Base-by-base conservation (phyloP, 768 basidiomycete species). In the Phallus indusiatus region DNA sequence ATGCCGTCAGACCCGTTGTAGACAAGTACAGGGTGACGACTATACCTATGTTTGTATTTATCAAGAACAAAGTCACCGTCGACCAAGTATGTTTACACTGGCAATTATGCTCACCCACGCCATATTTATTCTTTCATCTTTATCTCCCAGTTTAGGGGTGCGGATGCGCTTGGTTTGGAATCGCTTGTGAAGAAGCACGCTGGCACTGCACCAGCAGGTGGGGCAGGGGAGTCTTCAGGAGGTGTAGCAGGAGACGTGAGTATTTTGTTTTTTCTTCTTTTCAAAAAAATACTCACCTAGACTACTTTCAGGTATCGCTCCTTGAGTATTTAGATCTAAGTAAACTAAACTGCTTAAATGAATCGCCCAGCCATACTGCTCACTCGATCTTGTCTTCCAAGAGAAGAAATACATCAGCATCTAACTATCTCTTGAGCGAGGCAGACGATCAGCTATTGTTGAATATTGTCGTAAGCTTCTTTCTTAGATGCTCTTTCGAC, bases 291-390 rank as follows among this genome's bases (percentile, higher is more conserved):
- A 36, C 33, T 59, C 10, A 24, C 22, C 2, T 28, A 28, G 28
- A 28, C 7, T 51, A 17, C 22, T 34, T 48, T 59, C 57, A 83
- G 81, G 71, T 73, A 54, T 83, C 82, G 21, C 71, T 84, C 20
- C 74, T 86, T 54, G 76, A 82, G 65, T 74, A 75, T 60, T 72
- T 89, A 51, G 85, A 88, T 66, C 60, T 72, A 18, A 71, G 75
- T 1, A 85, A 88, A 67, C 67, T 83, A 53, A 81, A 81, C 60
- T 88, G 87, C 64, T 77, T 90, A 63, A 90, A 90, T 67, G 88
- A 90, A 65, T 68, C 75, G 35, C 56, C 64, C 1, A 65, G 64
- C 0, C 81, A 86, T 67, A 73, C 76, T 36, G 66, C 89, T 50
- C 76, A 77, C 62, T 73, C 76, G 21, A 77, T 89, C 58, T 62